A percentile compares a stretch with the other conserved stretches of the same genome.
phyloP scores from a whole-genome alignment of 2,329 filamentous ascomycete species.

The Pseudogymnoascus sp. region DNA sequence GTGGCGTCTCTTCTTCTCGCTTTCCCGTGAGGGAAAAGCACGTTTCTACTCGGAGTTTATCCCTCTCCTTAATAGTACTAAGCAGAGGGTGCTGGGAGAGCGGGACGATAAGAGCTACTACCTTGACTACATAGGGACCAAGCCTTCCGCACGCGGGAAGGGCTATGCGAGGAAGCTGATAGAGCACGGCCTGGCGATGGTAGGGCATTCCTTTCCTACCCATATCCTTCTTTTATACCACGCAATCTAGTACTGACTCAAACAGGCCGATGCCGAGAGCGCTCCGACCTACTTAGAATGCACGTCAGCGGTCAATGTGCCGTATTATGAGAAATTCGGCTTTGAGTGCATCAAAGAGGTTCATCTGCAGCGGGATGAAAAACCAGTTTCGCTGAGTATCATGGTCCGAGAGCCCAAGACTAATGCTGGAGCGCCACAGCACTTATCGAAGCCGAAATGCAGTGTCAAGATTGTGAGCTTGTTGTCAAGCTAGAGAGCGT shows the following conservation, averaged over 20 bases:
- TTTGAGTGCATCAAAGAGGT: slow-evolving; percentile 61
- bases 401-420: slow-evolving; percentile 67
- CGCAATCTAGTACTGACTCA: neutral
- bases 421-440: slow-evolving; percentile 12
- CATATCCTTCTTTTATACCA: neutral
- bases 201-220: slow-evolving; percentile 30
- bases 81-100: slow-evolving; percentile 59
- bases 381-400: slow-evolving; percentile 62
- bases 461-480: slow-evolving; percentile 30
- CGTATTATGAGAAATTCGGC: slow-evolving; percentile 68
- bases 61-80: slow-evolving; percentile 66
- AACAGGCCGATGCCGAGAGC: slow-evolving; percentile 59
- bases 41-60: slow-evolving; percentile 75
- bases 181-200: slow-evolving; percentile 58
- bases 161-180: slow-evolving; percentile 68
- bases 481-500: slow-evolving; percentile 35
- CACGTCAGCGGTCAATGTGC: slow-evolving; percentile 59
- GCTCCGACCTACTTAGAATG: slow-evolving; percentile 72
- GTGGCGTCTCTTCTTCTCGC: slow-evolving; percentile 69
- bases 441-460: neutral
- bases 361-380: slow-evolving; percentile 49
- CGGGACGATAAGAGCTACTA: slow-evolving; percentile 67
- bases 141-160: slow-evolving; percentile 57
- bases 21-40: slow-evolving; percentile 62
- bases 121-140: slow-evolving; percentile 75